phyloP scores from a whole-genome alignment of 495 filamentous ascomycete species.

The Aspergillus cavernicola region DNA sequence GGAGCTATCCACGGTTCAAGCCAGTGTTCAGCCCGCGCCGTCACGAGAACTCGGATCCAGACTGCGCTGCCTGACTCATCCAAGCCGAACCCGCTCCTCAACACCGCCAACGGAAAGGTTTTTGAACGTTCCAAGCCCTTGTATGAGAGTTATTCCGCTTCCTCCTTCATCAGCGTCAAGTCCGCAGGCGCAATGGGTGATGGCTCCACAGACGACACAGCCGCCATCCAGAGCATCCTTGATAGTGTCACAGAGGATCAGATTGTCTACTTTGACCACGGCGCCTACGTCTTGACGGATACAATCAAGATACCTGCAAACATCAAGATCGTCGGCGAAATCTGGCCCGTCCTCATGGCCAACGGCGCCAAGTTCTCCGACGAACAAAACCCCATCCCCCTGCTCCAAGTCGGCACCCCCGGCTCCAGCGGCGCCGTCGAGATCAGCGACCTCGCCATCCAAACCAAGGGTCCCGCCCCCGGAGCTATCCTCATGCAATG shows the following conservation, averaged over 20 bases:
- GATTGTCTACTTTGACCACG: constrained; percentile 89
- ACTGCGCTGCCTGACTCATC: constrained; percentile 27
- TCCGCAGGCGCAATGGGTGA: constrained; percentile 75
- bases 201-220: constrained; percentile 56
- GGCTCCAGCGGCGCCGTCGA: constrained; percentile 78
- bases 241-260: constrained; percentile 56
- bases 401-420: constrained; percentile 68
- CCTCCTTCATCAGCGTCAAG: constrained; percentile 66
- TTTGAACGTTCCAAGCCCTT: constrained; percentile 67
- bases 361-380: constrained; percentile 69
- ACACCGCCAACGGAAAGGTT: constrained; percentile 44
- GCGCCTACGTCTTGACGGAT: constrained; percentile 77
- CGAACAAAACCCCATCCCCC: constrained; percentile 57
- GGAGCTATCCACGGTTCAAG: constrained; percentile 17
- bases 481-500: constrained; percentile 89
- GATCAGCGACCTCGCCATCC: constrained; percentile 69
- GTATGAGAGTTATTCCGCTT: constrained; percentile 51
- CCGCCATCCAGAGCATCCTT: constrained; percentile 66
- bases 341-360: constrained; percentile 87
- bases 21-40: constrained; percentile 31
- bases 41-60: constrained; percentile 38
- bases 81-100: constrained; percentile 39
- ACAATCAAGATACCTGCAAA: constrained; percentile 74
- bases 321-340: constrained; percentile 76
- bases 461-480: constrained; percentile 64